phyloP scores from a whole-genome alignment of 2,329 filamentous ascomycete species.

The Talaromyces sp. region DNA sequence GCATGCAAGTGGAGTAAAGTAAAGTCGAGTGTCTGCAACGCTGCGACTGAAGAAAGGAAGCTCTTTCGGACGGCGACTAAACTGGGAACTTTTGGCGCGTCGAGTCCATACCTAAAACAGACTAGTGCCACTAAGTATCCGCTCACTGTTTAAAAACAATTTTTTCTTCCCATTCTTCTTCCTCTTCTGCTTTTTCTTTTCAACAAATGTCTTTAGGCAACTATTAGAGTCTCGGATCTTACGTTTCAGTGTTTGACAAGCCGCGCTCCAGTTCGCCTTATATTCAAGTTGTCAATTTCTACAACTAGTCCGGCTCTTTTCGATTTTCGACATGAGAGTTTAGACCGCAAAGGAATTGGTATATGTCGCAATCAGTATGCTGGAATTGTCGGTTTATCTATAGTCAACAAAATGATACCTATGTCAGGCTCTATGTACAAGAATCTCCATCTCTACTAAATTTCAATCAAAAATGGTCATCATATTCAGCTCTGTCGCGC shows the following conservation, averaged over 20 bases:
- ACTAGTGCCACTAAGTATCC: constrained; percentile 27
- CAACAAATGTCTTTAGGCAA: constrained; percentile 66
- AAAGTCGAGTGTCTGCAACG: background rate
- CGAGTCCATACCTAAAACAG: constrained; percentile 29
- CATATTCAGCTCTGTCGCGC: constrained; percentile 21
- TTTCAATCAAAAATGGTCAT: background rate
- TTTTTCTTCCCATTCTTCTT: constrained; percentile 34
- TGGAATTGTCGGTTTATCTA: background rate
- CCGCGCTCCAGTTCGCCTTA: constrained; percentile 99
- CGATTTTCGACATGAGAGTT: constrained; percentile 50
- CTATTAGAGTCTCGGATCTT: constrained; percentile 99
- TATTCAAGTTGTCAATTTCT: constrained; percentile 68
- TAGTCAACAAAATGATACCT: background rate
- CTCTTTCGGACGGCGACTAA: constrained; percentile 13
- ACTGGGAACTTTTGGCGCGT: constrained; percentile 33
- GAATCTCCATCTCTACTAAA: background rate
- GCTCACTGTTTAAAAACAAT: constrained; percentile 26
- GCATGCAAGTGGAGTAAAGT: background rate
- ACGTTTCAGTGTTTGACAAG: constrained; percentile 78
- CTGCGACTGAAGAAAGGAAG: constrained; percentile 11
- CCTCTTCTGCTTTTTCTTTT: constrained; percentile 47
- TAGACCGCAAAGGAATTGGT: constrained; percentile 50
- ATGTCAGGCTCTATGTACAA: background rate
- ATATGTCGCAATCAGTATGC: constrained; percentile 30
- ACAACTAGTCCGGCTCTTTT: constrained; percentile 63